Conservation (phyloP, 495 filamentous ascomycete genomes). For the Pyrenopolyporus hunteri region DNA sequence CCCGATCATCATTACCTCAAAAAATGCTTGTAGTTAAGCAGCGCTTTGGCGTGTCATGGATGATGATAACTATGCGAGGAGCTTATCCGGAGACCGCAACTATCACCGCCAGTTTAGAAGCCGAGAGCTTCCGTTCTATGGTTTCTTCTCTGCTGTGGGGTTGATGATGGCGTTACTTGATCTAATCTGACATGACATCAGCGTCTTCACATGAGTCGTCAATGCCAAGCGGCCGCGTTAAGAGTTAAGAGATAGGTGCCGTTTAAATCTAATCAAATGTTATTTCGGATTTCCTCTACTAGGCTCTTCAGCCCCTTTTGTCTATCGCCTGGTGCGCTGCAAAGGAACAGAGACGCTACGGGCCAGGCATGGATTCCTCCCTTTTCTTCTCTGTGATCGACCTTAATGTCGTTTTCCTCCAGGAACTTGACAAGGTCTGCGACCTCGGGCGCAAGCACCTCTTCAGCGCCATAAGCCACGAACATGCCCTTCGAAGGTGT, state of each 20-base stretch:
- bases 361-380: slow-evolving; percentile 81
- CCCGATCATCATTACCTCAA: neutral
- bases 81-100: slow-evolving; percentile 50
- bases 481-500: slow-evolving; percentile 64
- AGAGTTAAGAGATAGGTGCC: neutral
- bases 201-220: slow-evolving; percentile 25
- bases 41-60: slow-evolving; percentile 37
- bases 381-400: slow-evolving; percentile 57
- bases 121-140: slow-evolving; percentile 47
- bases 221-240: slow-evolving; percentile 15
- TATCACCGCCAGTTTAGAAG: slow-evolving; percentile 42
- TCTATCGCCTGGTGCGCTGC: slow-evolving; percentile 59
- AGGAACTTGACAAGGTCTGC: slow-evolving; percentile 57
- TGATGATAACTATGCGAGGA: slow-evolving; percentile 54
- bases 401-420: slow-evolving; percentile 51
- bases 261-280: slow-evolving; percentile 32
- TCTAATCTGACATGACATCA: slow-evolving; percentile 58
- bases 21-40: slow-evolving; percentile 6
- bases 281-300: slow-evolving; percentile 55
- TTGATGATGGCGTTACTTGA: slow-evolving; percentile 60
- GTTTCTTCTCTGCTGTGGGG: slow-evolving; percentile 57
- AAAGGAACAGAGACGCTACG: slow-evolving; percentile 71
- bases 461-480: slow-evolving; percentile 72
- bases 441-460: slow-evolving; percentile 72
- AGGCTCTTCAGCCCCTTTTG: slow-evolving; percentile 63